Conservation (phyloP, 148 eudicot genomes). For the Camellia japonica region DNA sequence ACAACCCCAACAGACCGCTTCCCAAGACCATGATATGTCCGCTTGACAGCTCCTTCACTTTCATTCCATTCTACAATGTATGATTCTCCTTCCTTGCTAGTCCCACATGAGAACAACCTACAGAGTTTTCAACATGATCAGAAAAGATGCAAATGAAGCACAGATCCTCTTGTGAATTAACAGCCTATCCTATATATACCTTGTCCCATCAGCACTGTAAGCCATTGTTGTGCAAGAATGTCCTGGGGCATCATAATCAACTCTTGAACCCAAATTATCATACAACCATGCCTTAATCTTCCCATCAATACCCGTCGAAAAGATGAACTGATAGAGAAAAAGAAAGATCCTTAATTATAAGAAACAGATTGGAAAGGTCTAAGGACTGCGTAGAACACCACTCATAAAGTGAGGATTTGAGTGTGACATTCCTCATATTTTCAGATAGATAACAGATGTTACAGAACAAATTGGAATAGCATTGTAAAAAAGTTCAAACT, state of each 20-base stretch:
- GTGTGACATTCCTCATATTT: too few species aligned
- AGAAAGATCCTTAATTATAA: slow-evolving; percentile 3
- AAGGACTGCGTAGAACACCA: too few species aligned
- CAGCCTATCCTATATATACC: slow-evolving; percentile 36
- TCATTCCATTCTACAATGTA: slow-evolving; percentile 76
- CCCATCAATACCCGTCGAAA: slow-evolving; percentile 68
- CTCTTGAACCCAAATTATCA: slow-evolving; percentile 56
- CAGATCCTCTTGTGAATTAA: background rate
- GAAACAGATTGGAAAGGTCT: background rate
- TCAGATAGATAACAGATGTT: too few species aligned
- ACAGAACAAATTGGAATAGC: too few species aligned
- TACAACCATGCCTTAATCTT: slow-evolving; percentile 80
- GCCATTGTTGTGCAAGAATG: slow-evolving; percentile 60
- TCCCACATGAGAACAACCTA: slow-evolving; percentile 74
- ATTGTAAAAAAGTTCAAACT: background rate
- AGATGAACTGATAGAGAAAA: slow-evolving; percentile 47
- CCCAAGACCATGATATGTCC: slow-evolving; percentile 57
- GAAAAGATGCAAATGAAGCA: background rate
- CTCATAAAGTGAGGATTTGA: too few species aligned
- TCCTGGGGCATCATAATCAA: slow-evolving; percentile 74
- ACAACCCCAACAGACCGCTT: slow-evolving; percentile 60
- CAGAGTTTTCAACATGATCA: slow-evolving; percentile 3
- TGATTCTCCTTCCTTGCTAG: slow-evolving; percentile 70
- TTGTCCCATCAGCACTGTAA: slow-evolving; percentile 62
- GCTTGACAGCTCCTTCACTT: slow-evolving; percentile 59